These are phyloP conservation scores for Penicillium taxi DNA, from an alignment of 495 filamentous ascomycete species.

Conservation along the genomic window DNA sequence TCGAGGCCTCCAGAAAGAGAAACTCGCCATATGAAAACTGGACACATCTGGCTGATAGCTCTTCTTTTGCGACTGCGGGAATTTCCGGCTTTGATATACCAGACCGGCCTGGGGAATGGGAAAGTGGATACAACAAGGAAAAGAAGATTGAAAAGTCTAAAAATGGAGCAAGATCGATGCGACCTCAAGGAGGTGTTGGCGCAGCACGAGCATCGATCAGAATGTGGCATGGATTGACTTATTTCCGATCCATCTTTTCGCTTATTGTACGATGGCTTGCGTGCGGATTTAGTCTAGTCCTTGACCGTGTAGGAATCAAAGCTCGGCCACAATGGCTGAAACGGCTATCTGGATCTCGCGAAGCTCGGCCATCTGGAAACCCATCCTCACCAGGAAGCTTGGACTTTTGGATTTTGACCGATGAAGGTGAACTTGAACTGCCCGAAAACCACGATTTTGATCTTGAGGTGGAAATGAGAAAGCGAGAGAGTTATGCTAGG, in stretches of 20 bases:
- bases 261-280: conserved; percentile 55
- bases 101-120: conserved; percentile 27
- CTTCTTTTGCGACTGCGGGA: conserved; percentile 24
- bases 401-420: conserved; percentile 55
- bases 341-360: conserved; percentile 19
- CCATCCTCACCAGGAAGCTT: conserved; percentile 22
- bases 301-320: conserved; percentile 54
- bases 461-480: conserved; percentile 66
- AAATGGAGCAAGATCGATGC: conserved; percentile 29
- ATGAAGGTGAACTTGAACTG: conserved; percentile 47
- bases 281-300: conserved; percentile 41
- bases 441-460: conserved; percentile 59
- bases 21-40: conserved; percentile 15
- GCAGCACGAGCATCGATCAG: conserved; percentile 63
- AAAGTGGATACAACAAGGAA: conserved; percentile 63
- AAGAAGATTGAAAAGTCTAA: conserved; percentile 48
- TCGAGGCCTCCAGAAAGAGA: conserved; percentile 33
- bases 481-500: conserved; percentile 36
- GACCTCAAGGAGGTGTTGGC: conserved; percentile 60
- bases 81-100: conserved; percentile 29
- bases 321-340: conserved; percentile 57
- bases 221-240: conserved; percentile 64
- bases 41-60: conserved; percentile 23
- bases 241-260: conserved; percentile 62
- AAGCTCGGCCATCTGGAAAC: conserved; percentile 12